Evolutionary conservation across 176 grass and related monocot species (phyloP), one percentile per base, ranked within the genome.

Genomic region (Zea mays): DNA sequence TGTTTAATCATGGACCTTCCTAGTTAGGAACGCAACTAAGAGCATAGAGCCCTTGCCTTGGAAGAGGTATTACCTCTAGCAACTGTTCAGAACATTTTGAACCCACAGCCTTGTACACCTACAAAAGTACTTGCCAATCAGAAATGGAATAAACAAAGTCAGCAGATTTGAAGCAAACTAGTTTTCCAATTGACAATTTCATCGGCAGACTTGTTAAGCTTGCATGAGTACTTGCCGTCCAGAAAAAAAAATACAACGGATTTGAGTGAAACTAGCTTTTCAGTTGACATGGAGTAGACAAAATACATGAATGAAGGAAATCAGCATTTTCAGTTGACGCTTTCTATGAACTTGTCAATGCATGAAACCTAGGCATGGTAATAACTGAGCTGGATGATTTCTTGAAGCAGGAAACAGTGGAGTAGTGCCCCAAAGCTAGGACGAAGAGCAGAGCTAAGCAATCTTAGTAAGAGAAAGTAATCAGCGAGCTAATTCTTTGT

Each of bases 61-160:
- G 8, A 50, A 83, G 55, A 59, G 41, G n/a, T 60, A 71, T 86
- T 90, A 94, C 95, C 91, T 94, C 91, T 62, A 92, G 74, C 20
- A 83, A 74, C 64, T 98, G 92, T 72, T 95, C 85, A 1, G 92
- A 98, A 75, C 74, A 88, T 83, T 98, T 99, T 47, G 79, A 99
- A 72, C 59, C 89, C 72, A 90, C 89, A 35, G 92, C 89, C 81
- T 98, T 98, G 78, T 98, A 92, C 64, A 98, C 85, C 92, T 98
- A 55, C 19, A 80, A 33, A 67, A 61, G 35, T 8, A 68, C 11
- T 74, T 79, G 45, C 0, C n/a, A 3, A 83, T 86, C 47, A 89
- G 61, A 6, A 57, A 34, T 2, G 11, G 14, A 62, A 62, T 13
- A 6, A 15, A 71, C 0, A 69, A 27, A 54, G 6, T 7, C 43